Conservation (phyloP, 495 filamentous ascomycete genomes). For the Pyrenopolyporus hunteri region DNA sequence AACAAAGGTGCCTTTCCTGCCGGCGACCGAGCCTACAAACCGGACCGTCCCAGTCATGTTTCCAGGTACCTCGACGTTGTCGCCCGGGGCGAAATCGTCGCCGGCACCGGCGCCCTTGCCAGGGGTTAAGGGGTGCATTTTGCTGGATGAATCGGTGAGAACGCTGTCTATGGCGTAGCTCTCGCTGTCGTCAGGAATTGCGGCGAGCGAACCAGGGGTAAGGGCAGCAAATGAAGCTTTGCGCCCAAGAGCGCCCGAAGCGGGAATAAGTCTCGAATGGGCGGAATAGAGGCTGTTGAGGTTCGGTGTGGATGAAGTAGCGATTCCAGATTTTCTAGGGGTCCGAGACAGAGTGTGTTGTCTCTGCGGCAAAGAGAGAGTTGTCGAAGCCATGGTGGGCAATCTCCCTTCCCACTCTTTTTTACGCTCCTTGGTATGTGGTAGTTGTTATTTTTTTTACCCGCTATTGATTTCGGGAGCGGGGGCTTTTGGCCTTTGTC, state of each 20-base stretch:
- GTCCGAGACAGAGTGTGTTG: slow-evolving; percentile 37
- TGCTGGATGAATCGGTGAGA: slow-evolving; percentile 52
- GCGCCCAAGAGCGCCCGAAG: slow-evolving; percentile 59
- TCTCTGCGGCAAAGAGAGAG: slow-evolving; percentile 31
- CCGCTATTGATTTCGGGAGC: slow-evolving; percentile 37
- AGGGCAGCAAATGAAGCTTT: slow-evolving; percentile 71
- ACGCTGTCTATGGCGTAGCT: slow-evolving; percentile 62
- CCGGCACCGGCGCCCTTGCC: slow-evolving; percentile 34
- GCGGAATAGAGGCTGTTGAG: slow-evolving; percentile 56
- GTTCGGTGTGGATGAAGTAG: slow-evolving; percentile 66
- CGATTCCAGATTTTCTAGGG: slow-evolving; percentile 50
- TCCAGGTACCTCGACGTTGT: slow-evolving; percentile 91
- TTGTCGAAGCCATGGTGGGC: slow-evolving; percentile 44
- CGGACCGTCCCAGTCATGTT: slow-evolving; percentile 90
- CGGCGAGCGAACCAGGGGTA: slow-evolving; percentile 63
- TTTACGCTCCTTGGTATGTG: slow-evolving; percentile 20
- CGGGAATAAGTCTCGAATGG: slow-evolving; percentile 49
- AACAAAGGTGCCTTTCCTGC: slow-evolving; percentile 89
- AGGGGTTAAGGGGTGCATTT: slow-evolving; percentile 48
- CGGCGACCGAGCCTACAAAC: slow-evolving; percentile 84
- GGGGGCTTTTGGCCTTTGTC: slow-evolving; percentile 18
- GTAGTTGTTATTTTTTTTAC: slow-evolving; percentile 29
- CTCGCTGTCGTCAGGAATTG: slow-evolving; percentile 65
- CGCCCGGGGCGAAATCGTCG: slow-evolving; percentile 72
- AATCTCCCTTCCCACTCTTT: slow-evolving; percentile 20